phyloP scores from a whole-genome alignment of 768 basidiomycete species.

The Amanita thiersii region DNA sequence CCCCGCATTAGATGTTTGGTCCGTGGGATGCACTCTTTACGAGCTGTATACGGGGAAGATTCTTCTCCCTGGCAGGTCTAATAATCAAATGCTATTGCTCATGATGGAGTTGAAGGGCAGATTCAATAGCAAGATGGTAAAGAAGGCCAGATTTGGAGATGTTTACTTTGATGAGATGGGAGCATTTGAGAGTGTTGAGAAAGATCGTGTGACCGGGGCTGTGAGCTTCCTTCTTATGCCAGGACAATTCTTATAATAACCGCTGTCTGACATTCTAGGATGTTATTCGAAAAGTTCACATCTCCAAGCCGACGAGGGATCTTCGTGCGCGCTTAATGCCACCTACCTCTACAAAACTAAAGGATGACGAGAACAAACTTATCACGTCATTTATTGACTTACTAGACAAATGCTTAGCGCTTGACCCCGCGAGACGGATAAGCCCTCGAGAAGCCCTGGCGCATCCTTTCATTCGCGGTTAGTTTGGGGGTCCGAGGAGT shows the following conservation, averaged over 20 bases:
- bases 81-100: constrained; percentile 94
- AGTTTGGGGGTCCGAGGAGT: not conserved
- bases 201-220: constrained; percentile 73
- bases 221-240: constrained; percentile 39
- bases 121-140: constrained; percentile 90
- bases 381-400: constrained; percentile 79
- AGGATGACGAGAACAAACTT: constrained; percentile 83
- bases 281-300: constrained; percentile 69
- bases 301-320: constrained; percentile 78
- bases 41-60: constrained; percentile 96
- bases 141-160: constrained; percentile 88
- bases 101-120: constrained; percentile 99
- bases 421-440: constrained; percentile 82
- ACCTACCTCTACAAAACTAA: constrained; percentile 65
- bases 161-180: constrained; percentile 92
- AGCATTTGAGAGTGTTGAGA: constrained; percentile 77
- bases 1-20: constrained; percentile 91
- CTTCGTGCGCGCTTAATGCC: constrained; percentile 79
- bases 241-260: constrained; percentile 9
- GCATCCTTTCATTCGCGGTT: constrained; percentile 76
- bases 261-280: constrained; percentile 44
- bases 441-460: constrained; percentile 84
- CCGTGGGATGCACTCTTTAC: constrained; percentile 94
- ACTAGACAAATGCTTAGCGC: constrained; percentile 80
- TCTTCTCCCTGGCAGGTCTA: constrained; percentile 91